Evolutionary conservation across 2,329 filamentous ascomycete genomes (phyloP).

Genomic region (Allantophomopsis lycopodina): DNA sequence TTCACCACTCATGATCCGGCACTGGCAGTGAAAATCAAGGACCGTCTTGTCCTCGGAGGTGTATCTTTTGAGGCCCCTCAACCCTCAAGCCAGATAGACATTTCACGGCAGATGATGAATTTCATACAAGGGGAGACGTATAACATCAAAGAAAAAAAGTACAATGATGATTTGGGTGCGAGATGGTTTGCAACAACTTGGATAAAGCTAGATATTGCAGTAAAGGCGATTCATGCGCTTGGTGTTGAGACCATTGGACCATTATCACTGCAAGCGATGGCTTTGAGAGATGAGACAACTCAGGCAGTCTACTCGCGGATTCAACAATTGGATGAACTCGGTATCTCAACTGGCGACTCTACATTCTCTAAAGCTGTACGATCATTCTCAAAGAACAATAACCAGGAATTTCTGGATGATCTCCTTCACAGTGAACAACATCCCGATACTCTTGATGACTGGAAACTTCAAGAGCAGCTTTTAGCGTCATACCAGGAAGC

Average conservation of each 20-base stretch:
- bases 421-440: slow-evolving; percentile 40
- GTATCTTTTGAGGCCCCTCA: slow-evolving; percentile 9
- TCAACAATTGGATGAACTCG: slow-evolving; percentile 41
- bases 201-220: slow-evolving; percentile 57
- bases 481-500: slow-evolving; percentile 34
- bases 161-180: slow-evolving; percentile 61
- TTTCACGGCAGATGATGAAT: slow-evolving; percentile 19
- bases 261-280: slow-evolving; percentile 64
- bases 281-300: slow-evolving; percentile 43
- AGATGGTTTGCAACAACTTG: slow-evolving; percentile 69
- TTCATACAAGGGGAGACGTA: slow-evolving; percentile 14
- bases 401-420: slow-evolving; percentile 17
- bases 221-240: slow-evolving; percentile 56
- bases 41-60: slow-evolving; percentile 12
- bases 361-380: slow-evolving; percentile 53
- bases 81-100: slow-evolving; percentile 4
- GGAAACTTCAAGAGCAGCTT: slow-evolving; percentile 35
- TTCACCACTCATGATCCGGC: slow-evolving; percentile 18
- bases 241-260: slow-evolving; percentile 63
- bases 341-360: slow-evolving; percentile 47
- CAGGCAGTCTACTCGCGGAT: slow-evolving; percentile 45
- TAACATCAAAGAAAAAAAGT: slow-evolving; percentile 25
- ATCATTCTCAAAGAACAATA: slow-evolving; percentile 43
- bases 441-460: slow-evolving; percentile 47
- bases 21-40: slow-evolving; percentile 10